Percentiles rank a stretch among this genome's conserved stretches.
These are phyloP conservation scores for Salvia miltiorrhiza DNA, from an alignment of 257 asterid genomes.

Conservation along the genomic window DNA sequence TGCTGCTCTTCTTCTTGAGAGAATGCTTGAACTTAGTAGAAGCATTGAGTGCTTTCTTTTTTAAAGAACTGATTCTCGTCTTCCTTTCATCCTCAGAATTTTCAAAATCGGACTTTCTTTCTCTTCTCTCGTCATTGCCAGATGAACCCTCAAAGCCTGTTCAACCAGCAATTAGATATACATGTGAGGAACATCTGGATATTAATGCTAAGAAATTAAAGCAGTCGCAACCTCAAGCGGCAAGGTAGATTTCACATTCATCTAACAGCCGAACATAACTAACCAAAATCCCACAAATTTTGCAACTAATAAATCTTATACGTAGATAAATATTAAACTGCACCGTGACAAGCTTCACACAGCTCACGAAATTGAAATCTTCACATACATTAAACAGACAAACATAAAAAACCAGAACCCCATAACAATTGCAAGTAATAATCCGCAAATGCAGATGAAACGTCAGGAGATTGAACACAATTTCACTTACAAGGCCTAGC, in stretches of 20 bases:
- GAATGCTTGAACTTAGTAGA: conserved; percentile 92
- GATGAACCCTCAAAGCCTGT: conserved; percentile 95
- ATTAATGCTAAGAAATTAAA: neutral
- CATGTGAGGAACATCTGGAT: neutral
- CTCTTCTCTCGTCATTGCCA: conserved; percentile 80
- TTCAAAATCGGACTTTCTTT: conserved; percentile 88
- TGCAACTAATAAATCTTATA: conserved; percentile 5
- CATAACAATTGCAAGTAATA: neutral
- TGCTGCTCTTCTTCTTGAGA: conserved; percentile 81
- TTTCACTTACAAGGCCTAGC: conserved; percentile 78
- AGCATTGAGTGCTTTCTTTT: conserved; percentile 94
- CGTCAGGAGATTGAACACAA: neutral
- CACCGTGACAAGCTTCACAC: neutral
- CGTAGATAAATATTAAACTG: too few relatives aligned
- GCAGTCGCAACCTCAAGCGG: neutral
- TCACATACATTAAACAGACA: conserved; percentile 4
- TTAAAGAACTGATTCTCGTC: conserved; percentile 74
- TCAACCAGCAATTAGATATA: conserved; percentile 13
- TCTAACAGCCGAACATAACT: neutral
- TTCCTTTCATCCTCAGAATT: conserved; percentile 95
- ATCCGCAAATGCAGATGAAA: conserved; percentile 26
- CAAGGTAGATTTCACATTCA: conserved; percentile 5
- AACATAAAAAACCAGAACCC: neutral
- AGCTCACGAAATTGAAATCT: conserved; percentile 4
- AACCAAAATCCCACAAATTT: neutral